These are phyloP conservation scores for Wickerhamomyces alni DNA, from an alignment of 805 yeast genomes.

Conservation along the genomic window DNA sequence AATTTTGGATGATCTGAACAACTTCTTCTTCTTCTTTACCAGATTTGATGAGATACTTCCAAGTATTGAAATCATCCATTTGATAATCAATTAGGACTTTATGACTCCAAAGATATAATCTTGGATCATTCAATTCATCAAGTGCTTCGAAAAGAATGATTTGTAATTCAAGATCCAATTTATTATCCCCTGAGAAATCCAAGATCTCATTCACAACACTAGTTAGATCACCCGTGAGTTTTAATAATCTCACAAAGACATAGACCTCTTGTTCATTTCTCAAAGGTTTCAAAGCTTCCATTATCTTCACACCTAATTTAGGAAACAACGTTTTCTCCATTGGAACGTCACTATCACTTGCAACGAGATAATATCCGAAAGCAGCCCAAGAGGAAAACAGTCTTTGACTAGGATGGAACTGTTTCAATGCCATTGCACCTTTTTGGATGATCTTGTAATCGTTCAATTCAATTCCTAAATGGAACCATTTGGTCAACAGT, in stretches of 20 bases:
- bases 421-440: constrained; percentile 40
- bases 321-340: constrained; percentile 51
- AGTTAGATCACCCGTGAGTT: constrained; percentile 27
- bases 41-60: constrained; percentile 52
- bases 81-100: constrained; percentile 38
- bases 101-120: constrained; percentile 34
- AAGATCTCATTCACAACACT: constrained; percentile 30
- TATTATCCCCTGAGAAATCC: constrained; percentile 26
- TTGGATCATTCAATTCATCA: constrained; percentile 30
- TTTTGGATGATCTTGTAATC: constrained; percentile 51
- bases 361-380: constrained; percentile 41
- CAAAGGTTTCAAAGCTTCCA: constrained; percentile 47
- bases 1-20: constrained; percentile 26
- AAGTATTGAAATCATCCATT: constrained; percentile 74
- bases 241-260: constrained; percentile 48
- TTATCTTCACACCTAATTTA: constrained; percentile 50
- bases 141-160: constrained; percentile 47
- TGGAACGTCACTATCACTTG: constrained; percentile 27
- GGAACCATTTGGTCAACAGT: constrained; percentile 52
- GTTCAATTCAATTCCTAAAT: constrained; percentile 37
- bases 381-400: constrained; percentile 48
- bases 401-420: constrained; percentile 28
- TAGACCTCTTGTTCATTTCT: constrained; percentile 59
- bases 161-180: constrained; percentile 57
- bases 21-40: constrained; percentile 31